Percentiles rank a stretch among this genome's conserved stretches.
These are phyloP conservation scores for Meyerozyma sp. DNA, from an alignment of 1,139 yeast species.

Conservation along the genomic window DNA sequence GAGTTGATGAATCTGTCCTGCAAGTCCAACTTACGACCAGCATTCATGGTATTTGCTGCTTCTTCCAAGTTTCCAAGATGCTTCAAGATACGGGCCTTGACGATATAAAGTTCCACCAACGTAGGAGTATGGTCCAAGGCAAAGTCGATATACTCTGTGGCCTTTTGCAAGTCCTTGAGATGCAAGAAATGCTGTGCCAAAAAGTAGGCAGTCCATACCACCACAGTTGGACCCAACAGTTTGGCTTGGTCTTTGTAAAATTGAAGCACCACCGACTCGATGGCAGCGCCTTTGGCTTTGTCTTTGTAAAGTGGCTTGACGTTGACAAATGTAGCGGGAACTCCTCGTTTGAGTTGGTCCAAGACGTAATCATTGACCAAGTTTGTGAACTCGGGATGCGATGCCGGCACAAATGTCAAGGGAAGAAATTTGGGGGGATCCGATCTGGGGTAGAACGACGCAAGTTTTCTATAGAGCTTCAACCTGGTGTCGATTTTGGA, in stretches of 20 bases:
- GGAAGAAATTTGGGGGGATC: slow-evolving; percentile 81
- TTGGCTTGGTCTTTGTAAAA: slow-evolving; percentile 29
- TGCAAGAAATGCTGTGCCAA: slow-evolving; percentile 75
- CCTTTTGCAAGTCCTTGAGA: slow-evolving; percentile 45
- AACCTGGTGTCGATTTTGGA: slow-evolving; percentile 36
- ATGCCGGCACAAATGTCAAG: slow-evolving; percentile 62
- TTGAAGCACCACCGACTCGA: slow-evolving; percentile 51
- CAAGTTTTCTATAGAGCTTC: slow-evolving; percentile 58
- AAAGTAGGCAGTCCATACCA: slow-evolving; percentile 76
- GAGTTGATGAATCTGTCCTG: slow-evolving; percentile 92
- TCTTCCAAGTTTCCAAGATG: slow-evolving; percentile 55
- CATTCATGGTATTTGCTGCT: slow-evolving; percentile 65
- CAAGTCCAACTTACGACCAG: slow-evolving; percentile 71
- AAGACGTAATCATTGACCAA: slow-evolving; percentile 50
- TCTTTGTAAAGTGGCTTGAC: slow-evolving; percentile 73
- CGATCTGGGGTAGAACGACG: slow-evolving; percentile 71
- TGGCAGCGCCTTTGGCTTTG: slow-evolving; percentile 37
- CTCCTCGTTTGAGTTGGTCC: slow-evolving; percentile 67
- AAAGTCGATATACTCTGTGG: slow-evolving; percentile 51
- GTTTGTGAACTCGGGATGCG: slow-evolving; percentile 35
- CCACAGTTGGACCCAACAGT: slow-evolving; percentile 42
- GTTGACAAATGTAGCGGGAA: slow-evolving; percentile 86
- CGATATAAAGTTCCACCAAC: slow-evolving; percentile 71
- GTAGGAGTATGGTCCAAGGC: slow-evolving; percentile 79
- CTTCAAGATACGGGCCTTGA: slow-evolving; percentile 77